Percentiles rank a stretch among this genome's conserved stretches.
Evolutionary conservation across 768 basidiomycete genomes (phyloP).

Genomic region (Gelatoporia subvermispora): DNA sequence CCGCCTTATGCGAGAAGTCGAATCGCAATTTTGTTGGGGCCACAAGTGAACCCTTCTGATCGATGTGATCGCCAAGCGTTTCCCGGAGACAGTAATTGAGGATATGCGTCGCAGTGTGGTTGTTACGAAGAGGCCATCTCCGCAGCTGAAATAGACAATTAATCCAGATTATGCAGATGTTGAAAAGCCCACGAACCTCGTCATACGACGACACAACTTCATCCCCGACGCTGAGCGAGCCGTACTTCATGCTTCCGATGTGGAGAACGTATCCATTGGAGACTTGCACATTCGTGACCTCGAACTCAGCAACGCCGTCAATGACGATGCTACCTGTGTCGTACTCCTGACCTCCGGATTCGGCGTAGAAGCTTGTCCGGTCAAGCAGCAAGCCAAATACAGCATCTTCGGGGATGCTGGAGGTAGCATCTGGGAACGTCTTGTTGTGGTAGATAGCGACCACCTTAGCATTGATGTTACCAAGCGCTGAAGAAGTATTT

Average conservation of each 20-base stretch:
- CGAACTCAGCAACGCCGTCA: slow-evolving; percentile 87
- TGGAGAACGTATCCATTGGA: slow-evolving; percentile 97
- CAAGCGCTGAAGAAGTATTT: slow-evolving; percentile 21
- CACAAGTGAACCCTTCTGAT: slow-evolving; percentile 97
- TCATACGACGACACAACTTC: slow-evolving; percentile 89
- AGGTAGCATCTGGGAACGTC: slow-evolving; percentile 65
- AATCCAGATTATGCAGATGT: not conserved
- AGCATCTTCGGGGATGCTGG: slow-evolving; percentile 55
- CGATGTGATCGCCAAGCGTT: slow-evolving; percentile 93
- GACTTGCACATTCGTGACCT: slow-evolving; percentile 88
- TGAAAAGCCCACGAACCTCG: slow-evolving; percentile 53
- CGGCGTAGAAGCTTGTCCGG: slow-evolving; percentile 94
- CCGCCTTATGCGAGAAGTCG: slow-evolving; percentile 96
- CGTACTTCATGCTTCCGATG: slow-evolving; percentile 87
- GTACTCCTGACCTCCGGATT: slow-evolving; percentile 94
- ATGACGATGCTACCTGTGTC: slow-evolving; percentile 95
- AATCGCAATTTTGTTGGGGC: slow-evolving; percentile 95
- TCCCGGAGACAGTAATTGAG: slow-evolving; percentile 93
- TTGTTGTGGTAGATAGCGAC: slow-evolving; percentile 85
- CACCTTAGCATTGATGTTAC: slow-evolving; percentile 70
- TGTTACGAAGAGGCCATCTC: slow-evolving; percentile 93
- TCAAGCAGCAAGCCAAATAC: slow-evolving; percentile 87
- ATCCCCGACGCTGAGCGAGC: slow-evolving; percentile 71
- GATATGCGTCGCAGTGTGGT: slow-evolving; percentile 98
- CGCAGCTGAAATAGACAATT: slow-evolving; percentile 51